These are phyloP conservation scores for Taiozyma sp. DNA, from an alignment of 1,139 yeast genomes.

Conservation along the genomic window DNA sequence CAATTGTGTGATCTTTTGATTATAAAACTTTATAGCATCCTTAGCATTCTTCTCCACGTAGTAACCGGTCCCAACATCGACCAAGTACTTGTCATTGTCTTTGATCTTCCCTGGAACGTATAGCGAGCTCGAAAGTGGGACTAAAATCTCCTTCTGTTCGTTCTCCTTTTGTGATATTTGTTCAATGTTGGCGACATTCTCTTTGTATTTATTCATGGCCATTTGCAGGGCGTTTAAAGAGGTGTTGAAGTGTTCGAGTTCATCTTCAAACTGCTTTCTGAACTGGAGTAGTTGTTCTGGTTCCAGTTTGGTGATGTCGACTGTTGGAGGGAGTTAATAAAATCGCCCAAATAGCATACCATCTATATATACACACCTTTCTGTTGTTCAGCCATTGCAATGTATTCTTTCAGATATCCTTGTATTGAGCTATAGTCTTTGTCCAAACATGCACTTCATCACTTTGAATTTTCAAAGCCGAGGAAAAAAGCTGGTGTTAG, in stretches of 20 bases:
- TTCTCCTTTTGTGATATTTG: slow-evolving; percentile 44
- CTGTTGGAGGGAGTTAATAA: slow-evolving; percentile 11
- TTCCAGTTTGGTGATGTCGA: slow-evolving; percentile 64
- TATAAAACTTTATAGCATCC: slow-evolving; percentile 72
- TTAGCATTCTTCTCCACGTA: slow-evolving; percentile 73
- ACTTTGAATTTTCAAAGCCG: not conserved
- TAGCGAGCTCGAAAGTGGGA: slow-evolving; percentile 85
- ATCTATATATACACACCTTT: not conserved
- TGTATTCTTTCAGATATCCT: not conserved
- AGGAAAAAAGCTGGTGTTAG: not conserved
- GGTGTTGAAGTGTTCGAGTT: slow-evolving; percentile 77
- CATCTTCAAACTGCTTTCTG: slow-evolving; percentile 81
- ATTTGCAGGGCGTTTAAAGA: slow-evolving; percentile 81
- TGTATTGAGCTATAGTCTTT: too few species aligned
- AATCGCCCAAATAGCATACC: not conserved
- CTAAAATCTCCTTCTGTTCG: slow-evolving; percentile 51
- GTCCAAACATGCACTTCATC: not conserved
- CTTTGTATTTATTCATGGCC: slow-evolving; percentile 79
- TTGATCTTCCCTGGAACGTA: slow-evolving; percentile 81
- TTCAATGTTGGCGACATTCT: slow-evolving; percentile 71
- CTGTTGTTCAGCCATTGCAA: not conserved
- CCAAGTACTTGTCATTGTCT: slow-evolving; percentile 67
- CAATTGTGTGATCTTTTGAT: slow-evolving; percentile 67
- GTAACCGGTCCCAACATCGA: slow-evolving; percentile 96
- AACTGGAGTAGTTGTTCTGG: slow-evolving; percentile 85